A percentile compares a stretch with the other conserved stretches of the same genome.
These are phyloP conservation scores for Angophora floribunda DNA, from an alignment of 345 rosid species.

Conservation along the genomic window DNA sequence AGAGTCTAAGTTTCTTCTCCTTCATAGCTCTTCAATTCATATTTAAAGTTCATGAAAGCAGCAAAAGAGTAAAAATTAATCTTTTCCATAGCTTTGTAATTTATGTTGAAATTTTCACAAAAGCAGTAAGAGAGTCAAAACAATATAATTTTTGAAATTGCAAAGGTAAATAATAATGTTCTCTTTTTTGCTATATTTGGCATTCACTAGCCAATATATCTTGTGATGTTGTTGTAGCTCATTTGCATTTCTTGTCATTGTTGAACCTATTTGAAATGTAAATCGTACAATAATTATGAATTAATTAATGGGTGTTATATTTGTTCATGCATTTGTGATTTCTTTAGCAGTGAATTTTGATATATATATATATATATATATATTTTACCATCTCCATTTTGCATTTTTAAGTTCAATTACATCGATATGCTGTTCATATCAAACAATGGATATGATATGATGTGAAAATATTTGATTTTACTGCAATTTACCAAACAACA, in stretches of 20 bases:
- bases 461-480: not conserved
- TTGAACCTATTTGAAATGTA: not conserved
- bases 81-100: not conserved
- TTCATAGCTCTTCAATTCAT: not conserved
- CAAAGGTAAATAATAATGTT: not conserved
- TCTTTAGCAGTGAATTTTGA: not conserved
- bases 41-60: not conserved
- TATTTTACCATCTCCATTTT: not conserved
- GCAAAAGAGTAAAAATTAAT: not conserved
- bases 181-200: not conserved
- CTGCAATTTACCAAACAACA: not conserved
- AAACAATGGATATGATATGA: not conserved
- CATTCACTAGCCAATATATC: not conserved
- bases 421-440: not conserved
- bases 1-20: not conserved
- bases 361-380: too few species aligned
- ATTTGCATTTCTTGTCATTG: not conserved
- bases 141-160: not conserved
- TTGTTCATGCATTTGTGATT: not conserved
- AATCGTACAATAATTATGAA: not conserved
- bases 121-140: not conserved
- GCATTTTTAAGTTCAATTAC: not conserved
- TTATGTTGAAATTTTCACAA: not conserved
- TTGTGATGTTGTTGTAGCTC: not conserved
- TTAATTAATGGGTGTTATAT: not conserved